Base-by-base conservation (phyloP, 257 asterid genomes). In the Scutellaria baicalensis region DNA sequence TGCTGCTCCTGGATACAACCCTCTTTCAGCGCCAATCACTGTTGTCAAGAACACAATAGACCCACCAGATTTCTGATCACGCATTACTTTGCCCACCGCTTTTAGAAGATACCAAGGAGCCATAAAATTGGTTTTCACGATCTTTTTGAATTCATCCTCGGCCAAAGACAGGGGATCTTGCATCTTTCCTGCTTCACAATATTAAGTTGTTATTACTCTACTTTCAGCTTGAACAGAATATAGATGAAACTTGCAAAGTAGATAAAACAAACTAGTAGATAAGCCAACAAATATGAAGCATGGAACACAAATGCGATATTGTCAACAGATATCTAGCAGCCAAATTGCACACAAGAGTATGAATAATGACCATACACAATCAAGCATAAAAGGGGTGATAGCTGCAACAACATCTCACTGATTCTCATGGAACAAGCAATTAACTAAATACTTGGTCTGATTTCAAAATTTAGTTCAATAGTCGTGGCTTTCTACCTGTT, bases 1-100 rank as follows among this genome's bases (percentile, higher is more conserved):
- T 74, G 99, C 95, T 56, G 99, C 93, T 60, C 99, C 97, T 65
- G 74, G 96, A 81, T 93, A 91, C 51, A 93, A 48, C 49, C 97
- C 99, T 82, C 97, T 87, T 75, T 93, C 99, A 39, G 88, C 89
- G 33, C 99, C 97, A 12, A 84, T 75, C 48, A 89, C 81, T 1
- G 99, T 71, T 42, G 95, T 85, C 85, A 93, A 60, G 78, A 87
- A 80, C 4, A 93, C 86, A 38, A 93, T 84, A 35, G 97, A 93
- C 58, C 97, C 99, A 14, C 99, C 99, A 7, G 89, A 69, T 65
- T 89, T 76, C 66, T 85, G 82, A 77, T 93, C 97, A 45, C 95
- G 86, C 96, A 93, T 84, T 56, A 61, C 69, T 75, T 74, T 81
- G 21, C 91, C 91, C 61, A 85, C 90, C 10, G 87, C 87, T 85